Evolutionary conservation across 2,329 filamentous ascomycete genomes (phyloP), one percentile per base, ranked within the genome.

Genomic region (Zymoseptoria crescenta): DNA sequence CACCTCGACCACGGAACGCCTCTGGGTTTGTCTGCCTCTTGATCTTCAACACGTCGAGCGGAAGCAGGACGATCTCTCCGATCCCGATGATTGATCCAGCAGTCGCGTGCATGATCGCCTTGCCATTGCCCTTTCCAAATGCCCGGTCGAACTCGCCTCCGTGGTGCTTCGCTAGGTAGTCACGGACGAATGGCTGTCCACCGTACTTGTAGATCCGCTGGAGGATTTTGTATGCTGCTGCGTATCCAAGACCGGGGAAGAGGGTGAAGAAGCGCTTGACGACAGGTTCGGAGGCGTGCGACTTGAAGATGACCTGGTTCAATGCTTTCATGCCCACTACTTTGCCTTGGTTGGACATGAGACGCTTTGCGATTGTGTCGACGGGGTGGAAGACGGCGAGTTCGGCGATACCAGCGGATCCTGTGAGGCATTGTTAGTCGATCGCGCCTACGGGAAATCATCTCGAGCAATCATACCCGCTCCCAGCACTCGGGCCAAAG

Each of bases 11-110:
- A 67, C 91, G 86, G 86, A 99, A 99, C 41, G 94, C 92, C 73
- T 97, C 94, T 49, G 94, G 94, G 81, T 99, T 99, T 67, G 94
- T 99, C 80, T 99, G 94, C 70, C 94, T 87, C 84, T 99, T 99
- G 80, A 99, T 99, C 84, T 99, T 99, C 64, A 99, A 84, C 48
- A 99, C 93, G 69, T 99, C 94, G 62, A 99, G 85, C 49, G 94
- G 94, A 49, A 99, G 84, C 29, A 99, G 84, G 60, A 99, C 84
- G 65, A 99, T 96, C 80, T 99, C 94, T 72, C 94, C 94, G 69
- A 99, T 96, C 70, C 94, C 94, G 72, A 99, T 95, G 71, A 99
- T 73, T 78, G 89, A 93, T 64, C 94, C 94, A 64, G 94, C 94
- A 55, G 91, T 95, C 21, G 94, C 96, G 79, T 96, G 91, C 88